phyloP scores from a whole-genome alignment of 768 basidiomycete genomes.

The Naganishia friedmannii region DNA sequence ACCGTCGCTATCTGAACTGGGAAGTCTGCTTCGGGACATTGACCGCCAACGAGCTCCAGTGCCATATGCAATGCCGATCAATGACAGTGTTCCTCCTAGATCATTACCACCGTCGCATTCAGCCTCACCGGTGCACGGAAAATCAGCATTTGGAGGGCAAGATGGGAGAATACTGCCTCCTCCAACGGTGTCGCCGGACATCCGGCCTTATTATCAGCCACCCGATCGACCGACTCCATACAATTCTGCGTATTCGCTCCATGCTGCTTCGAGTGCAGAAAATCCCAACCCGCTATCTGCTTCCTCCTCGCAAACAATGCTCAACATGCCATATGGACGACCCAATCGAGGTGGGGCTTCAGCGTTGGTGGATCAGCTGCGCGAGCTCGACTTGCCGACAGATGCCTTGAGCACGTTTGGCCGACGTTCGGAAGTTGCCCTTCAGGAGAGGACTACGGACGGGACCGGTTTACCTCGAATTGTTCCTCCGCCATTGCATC shows the following conservation, averaged over 20 bases:
- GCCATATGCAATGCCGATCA: neutral
- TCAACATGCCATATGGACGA: constrained; percentile 12
- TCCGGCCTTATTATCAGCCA: constrained; percentile 20
- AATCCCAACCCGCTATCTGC: constrained; percentile 23
- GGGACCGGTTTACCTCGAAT: constrained; percentile 4
- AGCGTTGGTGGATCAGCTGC: constrained; percentile 50
- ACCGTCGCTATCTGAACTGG: constrained; percentile 36
- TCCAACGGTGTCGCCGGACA: constrained; percentile 25
- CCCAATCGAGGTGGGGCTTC: constrained; percentile 30
- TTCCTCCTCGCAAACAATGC: constrained; percentile 30
- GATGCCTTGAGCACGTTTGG: constrained; percentile 51
- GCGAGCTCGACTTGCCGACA: constrained; percentile 51
- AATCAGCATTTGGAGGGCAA: constrained; percentile 35
- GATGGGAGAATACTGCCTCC: constrained; percentile 28
- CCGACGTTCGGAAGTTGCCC: constrained; percentile 31
- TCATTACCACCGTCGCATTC: constrained; percentile 37
- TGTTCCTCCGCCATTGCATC: constrained; percentile 12
- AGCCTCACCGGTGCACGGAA: constrained; percentile 32
- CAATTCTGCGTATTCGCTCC: constrained; percentile 4
- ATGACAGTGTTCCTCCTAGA: constrained; percentile 4
- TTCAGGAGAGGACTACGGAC: neutral
- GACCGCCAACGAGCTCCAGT: constrained; percentile 22
- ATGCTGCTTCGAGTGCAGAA: constrained; percentile 35
- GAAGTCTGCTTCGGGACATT: neutral
- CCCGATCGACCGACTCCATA: constrained; percentile 13